phyloP scores from a whole-genome alignment of 306 rosid species.

The Inga leiocalycina region DNA sequence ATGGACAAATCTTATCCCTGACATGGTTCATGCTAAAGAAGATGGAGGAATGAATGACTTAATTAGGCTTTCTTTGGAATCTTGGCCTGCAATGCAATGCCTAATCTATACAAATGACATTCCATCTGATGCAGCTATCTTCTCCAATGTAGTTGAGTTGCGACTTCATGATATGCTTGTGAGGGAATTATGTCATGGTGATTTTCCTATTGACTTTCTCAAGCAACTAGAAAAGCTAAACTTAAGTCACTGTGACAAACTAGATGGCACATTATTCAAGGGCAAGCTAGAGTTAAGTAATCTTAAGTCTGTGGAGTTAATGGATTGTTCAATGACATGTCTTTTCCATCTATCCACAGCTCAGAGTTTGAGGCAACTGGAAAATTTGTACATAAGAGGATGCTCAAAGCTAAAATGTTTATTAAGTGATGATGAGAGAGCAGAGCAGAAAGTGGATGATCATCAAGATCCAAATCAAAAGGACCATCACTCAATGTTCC shows the following conservation, averaged over 20 bases:
- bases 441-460: not conserved
- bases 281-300: not conserved
- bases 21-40: not conserved
- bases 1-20: constrained; percentile 33
- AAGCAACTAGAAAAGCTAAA: not conserved
- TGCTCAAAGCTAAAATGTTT: constrained; percentile 5
- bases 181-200: not conserved
- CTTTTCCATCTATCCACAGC: not conserved
- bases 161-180: not conserved
- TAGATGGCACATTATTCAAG: not conserved
- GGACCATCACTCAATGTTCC: not conserved
- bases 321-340: not conserved
- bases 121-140: not conserved
- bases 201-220: not conserved
- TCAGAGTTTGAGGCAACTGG: not conserved
- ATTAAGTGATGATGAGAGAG: not conserved
- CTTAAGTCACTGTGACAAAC: not conserved
- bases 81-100: not conserved
- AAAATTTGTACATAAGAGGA: not conserved
- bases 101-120: not conserved
- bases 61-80: not conserved
- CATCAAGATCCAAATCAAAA: not conserved
- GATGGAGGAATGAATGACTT: constrained; percentile 13
- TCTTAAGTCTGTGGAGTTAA: not conserved
- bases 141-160: constrained; percentile 13